These are phyloP conservation scores for Barnettozyma californica DNA, from an alignment of 805 yeast genomes.

Conservation along the genomic window DNA sequence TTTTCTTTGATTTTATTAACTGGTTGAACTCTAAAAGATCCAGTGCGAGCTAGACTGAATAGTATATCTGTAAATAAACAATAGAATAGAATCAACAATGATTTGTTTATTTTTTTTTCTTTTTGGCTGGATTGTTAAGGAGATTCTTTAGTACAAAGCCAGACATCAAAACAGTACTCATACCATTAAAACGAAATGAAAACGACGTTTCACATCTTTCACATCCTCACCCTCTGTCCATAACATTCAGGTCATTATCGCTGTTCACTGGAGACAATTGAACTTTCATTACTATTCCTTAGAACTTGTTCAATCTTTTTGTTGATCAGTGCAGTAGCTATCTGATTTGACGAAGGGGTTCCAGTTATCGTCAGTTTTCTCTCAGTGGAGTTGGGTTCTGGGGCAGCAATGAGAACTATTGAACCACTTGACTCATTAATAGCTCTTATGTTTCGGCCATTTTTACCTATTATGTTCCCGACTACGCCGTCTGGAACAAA, in stretches of 20 bases:
- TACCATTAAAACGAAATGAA: background rate
- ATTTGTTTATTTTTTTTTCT: background rate
- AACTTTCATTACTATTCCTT: slow-evolving; percentile 35
- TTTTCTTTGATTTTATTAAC: slow-evolving; percentile 75
- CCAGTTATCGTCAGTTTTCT: slow-evolving; percentile 68
- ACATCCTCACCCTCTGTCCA: background rate
- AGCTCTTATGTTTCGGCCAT: slow-evolving; percentile 76
- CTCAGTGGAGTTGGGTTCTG: slow-evolving; percentile 47
- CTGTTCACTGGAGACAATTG: background rate
- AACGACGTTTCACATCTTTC: background rate
- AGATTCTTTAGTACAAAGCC: background rate
- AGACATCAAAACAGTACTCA: background rate
- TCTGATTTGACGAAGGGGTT: slow-evolving; percentile 58
- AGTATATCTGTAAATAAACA: background rate
- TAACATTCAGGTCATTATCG: background rate
- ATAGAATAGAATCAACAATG: background rate
- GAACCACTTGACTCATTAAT: slow-evolving; percentile 72
- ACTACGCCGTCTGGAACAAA: slow-evolving; percentile 73
- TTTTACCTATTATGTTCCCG: slow-evolving; percentile 82
- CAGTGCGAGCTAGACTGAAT: background rate
- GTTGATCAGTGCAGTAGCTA: slow-evolving; percentile 66
- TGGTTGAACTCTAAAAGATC: slow-evolving; percentile 56
- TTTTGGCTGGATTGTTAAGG: background rate
- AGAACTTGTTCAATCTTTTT: slow-evolving; percentile 62
- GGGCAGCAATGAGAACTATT: slow-evolving; percentile 63